Evolutionary conservation across 495 filamentous ascomycete genomes (phyloP), one percentile per base, ranked within the genome.

Genomic region (Penicillium malachiteum): DNA sequence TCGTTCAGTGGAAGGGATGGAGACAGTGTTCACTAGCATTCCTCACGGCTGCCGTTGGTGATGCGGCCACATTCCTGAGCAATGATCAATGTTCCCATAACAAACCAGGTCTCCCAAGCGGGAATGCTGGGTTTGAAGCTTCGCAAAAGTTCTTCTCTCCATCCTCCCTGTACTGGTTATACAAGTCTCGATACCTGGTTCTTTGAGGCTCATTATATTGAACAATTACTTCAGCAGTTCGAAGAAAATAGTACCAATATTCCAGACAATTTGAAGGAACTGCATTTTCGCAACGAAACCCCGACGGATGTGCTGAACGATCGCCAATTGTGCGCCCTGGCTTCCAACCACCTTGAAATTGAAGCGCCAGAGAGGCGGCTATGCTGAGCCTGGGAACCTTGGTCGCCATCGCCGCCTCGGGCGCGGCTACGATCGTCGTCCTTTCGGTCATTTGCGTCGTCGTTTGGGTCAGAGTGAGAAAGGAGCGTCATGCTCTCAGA

Each of bases 321-420:
- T 49, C 35, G 42, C 46, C 48, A 18, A 21, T 3, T 14, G 1
- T 26, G 49, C 34, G 54, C 54, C 48, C 33, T 39, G 50, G 17
- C 14, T 47, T 39, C 21, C 39, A 38, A 38, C 14, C 40, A 49
- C 14, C 18, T 37, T n/a, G 34, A 5, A n/a, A 32, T 41, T 59
- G 13, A 44, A 34, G 26, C 50, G 54, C 48, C 54, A 51, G 54
- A 32, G 39, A 50, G 49, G 52, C 34, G 60, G 69, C 56, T 48
- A 78, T 78, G 73, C 56, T 71, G 52, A 58, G 59, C 35, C 54
- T 75, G 45, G 71, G 65, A 33, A 62, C 66, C 16, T 62, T 77
- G 37, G 68, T 78, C 42, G 78, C 74, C 42, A 71, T 80, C 51
- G 72, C 76, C 45, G 72, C 73, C 38, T 71, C 66, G 34, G 69